Evolutionary conservation across 148 eudicot species (phyloP).

Genomic region (Tetragonia tetragonoides): DNA sequence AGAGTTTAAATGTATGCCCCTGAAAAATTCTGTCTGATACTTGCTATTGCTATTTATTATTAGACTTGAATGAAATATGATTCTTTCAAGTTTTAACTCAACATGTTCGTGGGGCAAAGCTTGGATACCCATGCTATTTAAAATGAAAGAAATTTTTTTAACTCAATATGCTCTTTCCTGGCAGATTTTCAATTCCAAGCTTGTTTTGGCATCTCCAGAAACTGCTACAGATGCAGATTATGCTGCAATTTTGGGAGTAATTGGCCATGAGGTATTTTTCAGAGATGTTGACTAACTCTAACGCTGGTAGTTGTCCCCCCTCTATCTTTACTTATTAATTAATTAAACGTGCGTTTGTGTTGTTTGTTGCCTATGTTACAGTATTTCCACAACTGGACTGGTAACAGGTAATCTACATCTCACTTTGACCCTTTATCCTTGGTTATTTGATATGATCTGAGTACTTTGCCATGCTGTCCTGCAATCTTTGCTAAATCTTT

Average conservation of each 20-base stretch:
- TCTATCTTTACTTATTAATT: conserved; percentile 4
- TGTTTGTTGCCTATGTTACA: conserved; percentile 41
- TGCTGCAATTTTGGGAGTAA: conserved; percentile 95
- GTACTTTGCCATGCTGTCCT: background rate
- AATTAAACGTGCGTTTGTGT: conserved; percentile 17
- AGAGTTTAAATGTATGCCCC: conserved; percentile 81
- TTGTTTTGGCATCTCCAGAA: conserved; percentile 99
- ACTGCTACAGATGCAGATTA: conserved; percentile 95
- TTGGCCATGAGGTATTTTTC: conserved; percentile 87
- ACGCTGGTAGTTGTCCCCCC: background rate
- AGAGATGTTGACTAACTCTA: background rate
- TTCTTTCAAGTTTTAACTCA: background rate
- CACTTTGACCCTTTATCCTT: background rate
- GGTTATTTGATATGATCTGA: background rate
- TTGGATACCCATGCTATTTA: no score
- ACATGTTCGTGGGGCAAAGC: background rate
- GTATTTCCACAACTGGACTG: conserved; percentile 99
- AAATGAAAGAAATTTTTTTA: background rate
- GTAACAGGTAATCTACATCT: conserved; percentile 67
- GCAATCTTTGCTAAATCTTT: background rate
- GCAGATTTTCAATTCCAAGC: conserved; percentile 95
- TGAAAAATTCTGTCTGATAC: conserved; percentile 14
- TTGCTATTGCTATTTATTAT: conserved; percentile 17
- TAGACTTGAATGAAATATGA: conserved; percentile 6
- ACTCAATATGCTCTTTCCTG: background rate